Evolutionary conservation across 75 land plant species (phyloP).

Genomic region (Sequoiadendron giganteum): DNA sequence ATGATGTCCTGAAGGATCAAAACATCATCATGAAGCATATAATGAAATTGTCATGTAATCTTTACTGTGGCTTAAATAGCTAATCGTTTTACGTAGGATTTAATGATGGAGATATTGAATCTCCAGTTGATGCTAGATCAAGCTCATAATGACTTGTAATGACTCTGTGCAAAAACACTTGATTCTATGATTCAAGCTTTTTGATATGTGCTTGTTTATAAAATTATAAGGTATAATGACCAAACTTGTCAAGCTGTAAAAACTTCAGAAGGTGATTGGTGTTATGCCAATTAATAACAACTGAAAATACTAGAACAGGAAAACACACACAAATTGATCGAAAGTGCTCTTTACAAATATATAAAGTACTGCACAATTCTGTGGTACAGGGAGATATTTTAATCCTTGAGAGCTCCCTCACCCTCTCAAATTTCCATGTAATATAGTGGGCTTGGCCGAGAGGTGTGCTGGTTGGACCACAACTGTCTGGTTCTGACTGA

Average conservation of each 20-base stretch:
- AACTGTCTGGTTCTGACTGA: background rate
- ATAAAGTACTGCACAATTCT: background rate
- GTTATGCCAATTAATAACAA: too few relatives aligned
- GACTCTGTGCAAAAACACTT: background rate
- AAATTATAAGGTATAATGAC: background rate
- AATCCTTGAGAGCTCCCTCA: background rate
- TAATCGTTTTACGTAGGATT: background rate
- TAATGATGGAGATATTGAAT: background rate
- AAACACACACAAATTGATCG: background rate
- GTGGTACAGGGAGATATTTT: background rate
- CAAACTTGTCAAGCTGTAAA: background rate
- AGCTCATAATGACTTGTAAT: background rate
- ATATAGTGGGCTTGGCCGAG: background rate
- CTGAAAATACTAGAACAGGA: too few relatives aligned
- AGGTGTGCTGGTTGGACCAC: background rate
- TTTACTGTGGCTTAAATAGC: background rate
- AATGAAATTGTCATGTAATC: background rate
- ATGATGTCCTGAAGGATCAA: background rate
- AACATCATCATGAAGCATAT: background rate
- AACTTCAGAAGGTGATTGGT: background rate
- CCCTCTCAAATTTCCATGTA: background rate
- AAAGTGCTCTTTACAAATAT: background rate
- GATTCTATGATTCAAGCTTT: background rate
- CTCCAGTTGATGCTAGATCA: background rate
- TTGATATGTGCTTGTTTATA: background rate